Percentiles rank a stretch among this genome's conserved stretches.
These are phyloP conservation scores for Polychaeton citri DNA, from an alignment of 2,329 filamentous ascomycete species.

Conservation along the genomic window DNA sequence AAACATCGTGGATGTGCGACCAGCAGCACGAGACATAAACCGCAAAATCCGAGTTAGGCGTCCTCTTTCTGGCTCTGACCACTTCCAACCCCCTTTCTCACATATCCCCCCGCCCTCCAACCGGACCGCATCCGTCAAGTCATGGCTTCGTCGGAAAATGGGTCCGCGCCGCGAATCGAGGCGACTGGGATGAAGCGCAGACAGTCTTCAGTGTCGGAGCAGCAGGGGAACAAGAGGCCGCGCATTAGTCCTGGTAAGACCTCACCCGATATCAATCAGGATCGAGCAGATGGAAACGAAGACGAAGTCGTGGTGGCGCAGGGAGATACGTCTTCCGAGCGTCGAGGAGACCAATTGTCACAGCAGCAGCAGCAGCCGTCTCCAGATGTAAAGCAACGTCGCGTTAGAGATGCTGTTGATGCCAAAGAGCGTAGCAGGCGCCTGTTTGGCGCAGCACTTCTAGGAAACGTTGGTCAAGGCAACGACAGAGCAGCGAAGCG, in stretches of 20 bases:
- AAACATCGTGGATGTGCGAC: no score
- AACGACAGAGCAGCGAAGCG: constrained; percentile 51
- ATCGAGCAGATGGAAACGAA: constrained; percentile 3
- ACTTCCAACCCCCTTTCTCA: no score
- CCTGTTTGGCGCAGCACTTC: constrained; percentile 57
- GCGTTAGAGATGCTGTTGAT: constrained; percentile 5
- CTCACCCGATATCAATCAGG: constrained; percentile 2
- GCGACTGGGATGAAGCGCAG: constrained; percentile 15
- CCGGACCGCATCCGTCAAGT: no score
- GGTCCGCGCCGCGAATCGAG: no score
- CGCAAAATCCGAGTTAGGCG: no score
- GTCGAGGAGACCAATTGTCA: no score
- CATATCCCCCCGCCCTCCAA: no score
- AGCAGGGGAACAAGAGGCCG: constrained; percentile 15
- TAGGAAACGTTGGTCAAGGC: constrained; percentile 32
- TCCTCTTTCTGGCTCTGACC: no score
- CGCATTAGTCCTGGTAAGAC: constrained; percentile 15
- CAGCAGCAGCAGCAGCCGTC: constrained; percentile 1
- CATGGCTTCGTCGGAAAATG: no score
- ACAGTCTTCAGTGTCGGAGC: constrained; percentile 10
- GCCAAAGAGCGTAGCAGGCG: constrained; percentile 41
- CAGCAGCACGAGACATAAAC: no score
- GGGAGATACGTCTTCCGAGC: not conserved
- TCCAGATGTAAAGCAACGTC: constrained; percentile 2
- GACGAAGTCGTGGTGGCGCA: constrained; percentile 1